These are phyloP conservation scores for Hypomontagnella monticulosa DNA, from an alignment of 495 filamentous ascomycete species.

Conservation along the genomic window DNA sequence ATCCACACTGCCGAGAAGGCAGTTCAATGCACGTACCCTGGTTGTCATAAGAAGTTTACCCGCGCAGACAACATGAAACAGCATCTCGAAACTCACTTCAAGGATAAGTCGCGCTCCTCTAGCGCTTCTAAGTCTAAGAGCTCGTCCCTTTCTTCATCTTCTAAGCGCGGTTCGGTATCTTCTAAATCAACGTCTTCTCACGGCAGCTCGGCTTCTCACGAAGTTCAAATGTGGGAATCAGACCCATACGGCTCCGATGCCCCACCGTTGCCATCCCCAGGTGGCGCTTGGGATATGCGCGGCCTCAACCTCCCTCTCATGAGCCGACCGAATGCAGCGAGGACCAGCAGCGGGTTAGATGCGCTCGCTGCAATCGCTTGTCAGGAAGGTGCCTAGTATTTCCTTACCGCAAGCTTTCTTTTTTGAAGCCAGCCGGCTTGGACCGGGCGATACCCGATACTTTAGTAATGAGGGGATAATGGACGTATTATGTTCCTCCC, in stretches of 20 bases:
- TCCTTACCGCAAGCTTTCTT: conserved; percentile 1
- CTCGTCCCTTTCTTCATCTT: conserved; percentile 47
- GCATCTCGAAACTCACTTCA: conserved; percentile 87
- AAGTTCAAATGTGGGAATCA: conserved; percentile 47
- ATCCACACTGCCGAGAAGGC: conserved; percentile 97
- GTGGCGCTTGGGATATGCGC: conserved; percentile 55
- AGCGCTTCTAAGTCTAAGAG: conserved; percentile 45
- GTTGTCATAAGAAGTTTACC: conserved; percentile 92
- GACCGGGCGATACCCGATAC: conserved; percentile 9
- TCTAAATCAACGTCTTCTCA: conserved; percentile 45
- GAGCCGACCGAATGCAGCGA: conserved; percentile 45
- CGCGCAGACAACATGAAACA: conserved; percentile 99
- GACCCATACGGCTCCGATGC: conserved; percentile 37
- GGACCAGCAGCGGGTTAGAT: conserved; percentile 54
- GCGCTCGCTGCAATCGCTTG: conserved; percentile 54
- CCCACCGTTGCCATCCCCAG: conserved; percentile 44
- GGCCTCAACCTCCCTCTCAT: conserved; percentile 52
- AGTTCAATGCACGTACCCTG: conserved; percentile 78
- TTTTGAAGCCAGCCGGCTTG: conserved; percentile 12
- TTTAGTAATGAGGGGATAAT: conserved; percentile 35
- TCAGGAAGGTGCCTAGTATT: conserved; percentile 48
- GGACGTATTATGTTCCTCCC: conserved; percentile 19
- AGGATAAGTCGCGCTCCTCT: conserved; percentile 56
- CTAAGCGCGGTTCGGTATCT: conserved; percentile 45
- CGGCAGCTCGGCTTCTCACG: conserved; percentile 34